Evolutionary conservation across 345 rosid species (phyloP), one percentile per base, ranked within the genome.

Genomic region (Acer campestre): DNA sequence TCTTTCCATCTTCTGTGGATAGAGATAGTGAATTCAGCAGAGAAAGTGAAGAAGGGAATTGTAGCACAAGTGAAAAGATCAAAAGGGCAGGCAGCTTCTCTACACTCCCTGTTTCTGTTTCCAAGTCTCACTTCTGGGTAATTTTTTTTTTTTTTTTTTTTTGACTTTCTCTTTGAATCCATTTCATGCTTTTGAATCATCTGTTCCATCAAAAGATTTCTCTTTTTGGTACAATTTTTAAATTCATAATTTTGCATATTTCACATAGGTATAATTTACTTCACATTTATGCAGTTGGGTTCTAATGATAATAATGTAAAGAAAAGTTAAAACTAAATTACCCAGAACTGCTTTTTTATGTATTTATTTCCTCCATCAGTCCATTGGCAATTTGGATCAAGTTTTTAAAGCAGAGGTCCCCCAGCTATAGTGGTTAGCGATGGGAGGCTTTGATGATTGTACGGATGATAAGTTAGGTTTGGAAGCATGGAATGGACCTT

Each of bases 71-170:
- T 29, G 82, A 76, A 73, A 82, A 78, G 82, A 71, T 87, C 83
- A 73, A 70, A 75, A 87, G 84, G 80, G 42, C 85, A 48, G 91
- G 89, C 53, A 91, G 91, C 81, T 74, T 78, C 49, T 18, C 90
- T 59, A 53, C 65, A 62, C 74, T 80, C 51, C 67, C 89, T 58
- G 72, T 75, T 61, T 29, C 86, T 59, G 70, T 71, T 65, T 31
- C 85, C 65, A 86, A 81, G 84, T 74, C 93, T 80, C 90, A 78
- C 76, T 87, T 89, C 89, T 93, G 95, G 98, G 98, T 93, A 80
- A 82, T 82, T 76, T 69, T 75, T 67, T 68, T 55, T 12, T 10
- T 51, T 10, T 63, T 42, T 25, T 58, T 53, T 67, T 31, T 31
- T 31, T 31, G 35, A 35, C 38, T 56, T 38, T 68, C 5, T n/a